Evolutionary conservation across 805 yeast species (phyloP).

Genomic region (Myxozyma neglecta): DNA sequence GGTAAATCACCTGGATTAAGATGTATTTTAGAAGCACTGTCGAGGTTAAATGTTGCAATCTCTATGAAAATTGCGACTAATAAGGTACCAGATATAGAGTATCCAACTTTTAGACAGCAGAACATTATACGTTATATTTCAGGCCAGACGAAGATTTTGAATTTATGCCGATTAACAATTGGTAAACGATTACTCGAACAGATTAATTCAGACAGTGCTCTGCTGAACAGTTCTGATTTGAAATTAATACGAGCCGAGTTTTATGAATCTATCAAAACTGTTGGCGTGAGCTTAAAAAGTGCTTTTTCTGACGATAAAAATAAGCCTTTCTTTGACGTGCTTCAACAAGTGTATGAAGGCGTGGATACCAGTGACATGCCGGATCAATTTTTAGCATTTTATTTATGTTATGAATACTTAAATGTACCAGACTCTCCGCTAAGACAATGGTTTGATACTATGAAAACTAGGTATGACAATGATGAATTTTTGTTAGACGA

Average conservation of each 20-base stretch:
- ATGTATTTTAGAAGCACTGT: conserved; percentile 12
- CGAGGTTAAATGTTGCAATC: conserved; percentile 6
- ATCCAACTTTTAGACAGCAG: neutral
- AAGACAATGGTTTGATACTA: conserved; percentile 4
- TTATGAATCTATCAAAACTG: neutral
- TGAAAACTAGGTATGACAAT: conserved; percentile 11
- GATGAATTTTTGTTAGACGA: conserved; percentile 2
- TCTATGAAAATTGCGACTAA: neutral
- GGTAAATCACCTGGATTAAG: neutral
- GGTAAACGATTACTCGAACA: neutral
- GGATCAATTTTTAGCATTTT: conserved; percentile 24
- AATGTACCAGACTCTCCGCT: neutral
- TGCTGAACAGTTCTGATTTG: neutral
- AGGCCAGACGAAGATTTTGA: conserved; percentile 12
- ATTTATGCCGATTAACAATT: neutral
- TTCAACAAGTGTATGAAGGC: conserved; percentile 20
- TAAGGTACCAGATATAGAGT: neutral
- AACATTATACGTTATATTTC: conserved; percentile 1
- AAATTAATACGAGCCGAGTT: neutral
- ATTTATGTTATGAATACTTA: conserved; percentile 1
- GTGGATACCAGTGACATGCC: conserved; percentile 13
- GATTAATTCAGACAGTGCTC: neutral
- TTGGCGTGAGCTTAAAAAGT: conserved; percentile 4
- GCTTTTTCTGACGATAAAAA: neutral
- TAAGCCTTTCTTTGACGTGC: neutral